A percentile compares a stretch with the other conserved stretches of the same genome.
These are phyloP conservation scores for Thalia dealbata DNA, from an alignment of 176 grass and related monocot genomes.

Conservation along the genomic window DNA sequence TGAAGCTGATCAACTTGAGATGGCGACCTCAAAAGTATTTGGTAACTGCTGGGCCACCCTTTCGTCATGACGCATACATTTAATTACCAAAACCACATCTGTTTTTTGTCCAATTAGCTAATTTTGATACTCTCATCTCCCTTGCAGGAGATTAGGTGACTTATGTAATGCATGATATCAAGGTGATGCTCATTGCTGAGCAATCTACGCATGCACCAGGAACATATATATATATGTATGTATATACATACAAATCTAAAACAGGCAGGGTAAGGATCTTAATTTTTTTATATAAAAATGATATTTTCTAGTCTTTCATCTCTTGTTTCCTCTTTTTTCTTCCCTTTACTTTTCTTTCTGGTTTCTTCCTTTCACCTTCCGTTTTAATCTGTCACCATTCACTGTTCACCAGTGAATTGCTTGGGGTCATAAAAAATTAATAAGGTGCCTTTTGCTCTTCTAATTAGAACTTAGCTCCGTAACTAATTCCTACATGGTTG, in stretches of 20 bases:
- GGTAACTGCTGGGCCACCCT: neutral
- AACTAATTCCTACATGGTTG: neutral
- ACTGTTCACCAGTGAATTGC: neutral
- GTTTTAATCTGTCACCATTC: neutral
- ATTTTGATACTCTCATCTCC: too few species aligned
- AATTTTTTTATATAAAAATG: too few species aligned
- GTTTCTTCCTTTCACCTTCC: neutral
- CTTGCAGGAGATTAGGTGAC: neutral
- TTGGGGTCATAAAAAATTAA: neutral
- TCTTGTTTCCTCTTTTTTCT: neutral
- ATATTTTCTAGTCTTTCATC: neutral
- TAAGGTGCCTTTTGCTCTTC: neutral
- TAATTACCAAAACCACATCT: neutral
- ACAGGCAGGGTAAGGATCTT: neutral
- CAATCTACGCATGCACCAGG: too few species aligned
- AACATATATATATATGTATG: too few species aligned
- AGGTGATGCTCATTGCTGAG: neutral
- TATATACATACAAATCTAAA: neutral
- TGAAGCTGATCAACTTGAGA: neutral
- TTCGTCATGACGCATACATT: neutral
- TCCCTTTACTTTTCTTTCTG: neutral
- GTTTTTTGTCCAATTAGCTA: too few species aligned
- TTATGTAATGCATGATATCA: neutral
- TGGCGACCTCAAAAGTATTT: neutral
- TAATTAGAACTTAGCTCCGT: neutral